Base-by-base conservation (phyloP, 257 asterid species). In the Petunia axillaris region DNA sequence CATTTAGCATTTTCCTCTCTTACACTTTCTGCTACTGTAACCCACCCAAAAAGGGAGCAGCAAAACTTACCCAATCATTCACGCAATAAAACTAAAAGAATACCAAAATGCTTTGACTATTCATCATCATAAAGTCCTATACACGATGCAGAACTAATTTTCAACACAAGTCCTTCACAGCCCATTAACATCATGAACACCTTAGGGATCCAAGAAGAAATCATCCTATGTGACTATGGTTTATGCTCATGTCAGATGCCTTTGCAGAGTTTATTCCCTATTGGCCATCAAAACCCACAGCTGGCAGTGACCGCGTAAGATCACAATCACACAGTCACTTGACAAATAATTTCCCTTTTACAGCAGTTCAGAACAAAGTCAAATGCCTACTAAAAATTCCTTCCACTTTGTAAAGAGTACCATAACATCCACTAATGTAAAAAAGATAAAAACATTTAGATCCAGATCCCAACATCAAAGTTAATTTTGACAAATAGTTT, bases 191-290 rank as follows among this genome's bases (percentile, higher is more conserved):
- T 44, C 76, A 44, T 36, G 40, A 7, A 68, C 39, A 68, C 57
- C 57, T 16, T 68, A 43, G 4, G n/a, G 39, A 43, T 43, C 39
- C 39, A 67, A 43, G 55, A 36, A 15, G 16, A 67, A 15, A 43
- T 37, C 8, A 67, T 8, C 55, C n/a, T 39, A 43, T 67, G 43
- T 8, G 43, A 43, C 76, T 67, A 16, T n/a, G 76, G 14, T 43
- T 16, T 43, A 67, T 67, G 57, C 76, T 67, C 76, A 67, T 67
- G 41, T 67, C 76, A 43, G n/a, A 41, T 43, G 76, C 55, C 76
- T 43, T 3, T 1, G 39, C 40, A 43, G 15, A n/a, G 25, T 43
- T 67, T 16, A 67, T 25, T 25, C 25, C 25, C 25, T 41, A 41
- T 16, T 15, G 39, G 43, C 4, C 8, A 67, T 66, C 38, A 43